These are phyloP conservation scores for Mesembryanthemum crystallinum DNA, from an alignment of 148 eudicot species.

Conservation along the genomic window DNA sequence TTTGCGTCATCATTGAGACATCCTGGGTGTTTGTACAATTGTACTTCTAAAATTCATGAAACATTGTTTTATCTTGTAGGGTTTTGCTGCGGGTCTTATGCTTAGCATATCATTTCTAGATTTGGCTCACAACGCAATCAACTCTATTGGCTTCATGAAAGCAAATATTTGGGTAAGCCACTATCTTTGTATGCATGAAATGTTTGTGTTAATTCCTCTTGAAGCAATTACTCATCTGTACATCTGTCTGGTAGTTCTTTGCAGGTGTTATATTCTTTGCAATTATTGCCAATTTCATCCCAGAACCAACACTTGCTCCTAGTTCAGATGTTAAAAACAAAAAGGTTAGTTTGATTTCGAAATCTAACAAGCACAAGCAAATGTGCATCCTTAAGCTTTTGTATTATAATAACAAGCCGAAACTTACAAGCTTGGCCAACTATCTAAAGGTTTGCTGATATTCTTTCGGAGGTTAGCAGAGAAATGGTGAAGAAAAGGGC, in stretches of 20 bases:
- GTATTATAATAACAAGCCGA: neutral
- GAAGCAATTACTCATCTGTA: conserved; percentile 19
- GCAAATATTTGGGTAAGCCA: conserved; percentile 87
- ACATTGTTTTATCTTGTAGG: conserved; percentile 42
- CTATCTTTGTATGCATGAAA: neutral
- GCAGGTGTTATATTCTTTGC: conserved; percentile 99
- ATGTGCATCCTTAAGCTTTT: conserved; percentile 3
- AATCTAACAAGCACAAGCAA: neutral
- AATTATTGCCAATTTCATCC: conserved; percentile 77
- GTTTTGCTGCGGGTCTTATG: conserved; percentile 99
- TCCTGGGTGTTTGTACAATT: neutral
- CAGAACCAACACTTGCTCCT: conserved; percentile 85
- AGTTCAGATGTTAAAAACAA: conserved; percentile 56
- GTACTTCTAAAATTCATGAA: conserved; percentile 4
- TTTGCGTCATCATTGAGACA: neutral
- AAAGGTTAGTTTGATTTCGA: conserved; percentile 46
- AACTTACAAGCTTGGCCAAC: conserved; percentile 17
- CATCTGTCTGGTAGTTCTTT: conserved; percentile 62
- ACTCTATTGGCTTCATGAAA: conserved; percentile 87
- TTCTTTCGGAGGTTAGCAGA: conserved; percentile 45
- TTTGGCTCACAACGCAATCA: conserved; percentile 97
- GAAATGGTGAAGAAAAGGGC: conserved; percentile 47
- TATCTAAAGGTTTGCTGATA: conserved; percentile 25
- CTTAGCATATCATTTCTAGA: conserved; percentile 97
- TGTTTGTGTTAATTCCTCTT: neutral